Conservation (phyloP, 1,284 basidiomycete genomes). For the Ceratobasidium sp. region DNA sequence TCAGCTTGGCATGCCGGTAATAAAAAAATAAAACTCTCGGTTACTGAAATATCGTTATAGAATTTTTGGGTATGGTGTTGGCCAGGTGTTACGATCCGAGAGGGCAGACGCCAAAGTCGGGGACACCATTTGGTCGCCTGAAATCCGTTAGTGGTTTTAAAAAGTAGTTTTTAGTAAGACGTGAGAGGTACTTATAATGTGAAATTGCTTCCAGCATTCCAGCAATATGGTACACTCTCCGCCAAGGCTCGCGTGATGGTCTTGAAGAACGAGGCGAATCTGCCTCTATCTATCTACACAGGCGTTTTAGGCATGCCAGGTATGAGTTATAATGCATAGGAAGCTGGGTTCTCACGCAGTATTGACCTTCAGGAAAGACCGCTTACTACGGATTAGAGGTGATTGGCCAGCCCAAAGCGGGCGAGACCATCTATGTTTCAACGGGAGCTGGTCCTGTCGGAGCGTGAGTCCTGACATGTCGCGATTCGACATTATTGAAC, state of each 20-base stretch:
- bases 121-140: constrained; percentile 61
- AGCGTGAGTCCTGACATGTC: constrained; percentile 57
- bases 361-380: constrained; percentile 61
- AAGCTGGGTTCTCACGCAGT: no score
- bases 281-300: constrained; percentile 65
- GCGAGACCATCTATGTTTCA: constrained; percentile 69
- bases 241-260: constrained; percentile 48
- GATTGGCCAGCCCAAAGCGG: constrained; percentile 62
- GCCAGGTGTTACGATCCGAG: constrained; percentile 53
- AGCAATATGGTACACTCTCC: constrained; percentile 48
- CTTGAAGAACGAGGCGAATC: constrained; percentile 57
- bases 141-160: constrained; percentile 50
- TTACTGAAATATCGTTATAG: no score
- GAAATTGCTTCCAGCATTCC: background rate
- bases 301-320: constrained; percentile 65
- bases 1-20: no score
- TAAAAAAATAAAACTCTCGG: no score
- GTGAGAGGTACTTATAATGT: constrained; percentile 52
- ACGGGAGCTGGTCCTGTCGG: constrained; percentile 67
- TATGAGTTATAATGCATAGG: no score
- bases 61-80: constrained; percentile 52
- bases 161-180: constrained; percentile 47
- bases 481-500: background rate
- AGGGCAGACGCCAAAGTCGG: constrained; percentile 58
- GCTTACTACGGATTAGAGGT: constrained; percentile 53